These are phyloP conservation scores for Eucalyptus viminalis DNA, from an alignment of 345 rosid species.

Conservation along the genomic window DNA sequence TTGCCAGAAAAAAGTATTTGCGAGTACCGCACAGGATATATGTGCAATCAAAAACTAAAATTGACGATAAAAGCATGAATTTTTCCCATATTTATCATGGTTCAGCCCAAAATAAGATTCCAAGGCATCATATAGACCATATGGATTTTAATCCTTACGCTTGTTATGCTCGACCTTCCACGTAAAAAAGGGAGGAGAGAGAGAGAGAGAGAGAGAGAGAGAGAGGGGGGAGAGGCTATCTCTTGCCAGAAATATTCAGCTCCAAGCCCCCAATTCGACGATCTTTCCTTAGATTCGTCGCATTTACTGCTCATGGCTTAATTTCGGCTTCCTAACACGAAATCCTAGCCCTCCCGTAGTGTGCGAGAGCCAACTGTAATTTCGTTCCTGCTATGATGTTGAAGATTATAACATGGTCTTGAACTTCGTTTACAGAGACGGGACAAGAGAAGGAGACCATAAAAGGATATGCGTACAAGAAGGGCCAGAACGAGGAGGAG, in stretches of 20 bases:
- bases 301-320: not conserved
- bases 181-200: not conserved
- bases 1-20: too few species aligned
- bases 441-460: constrained; percentile 31
- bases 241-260: not conserved
- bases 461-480: constrained; percentile 29
- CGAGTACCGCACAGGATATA: too few species aligned
- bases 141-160: not conserved
- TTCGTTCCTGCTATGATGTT: not conserved
- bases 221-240: not conserved
- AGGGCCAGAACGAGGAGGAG: not conserved
- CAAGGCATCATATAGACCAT: not conserved
- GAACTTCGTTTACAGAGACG: constrained; percentile 10
- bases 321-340: not conserved
- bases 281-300: not conserved
- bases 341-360: not conserved
- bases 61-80: too few species aligned
- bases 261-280: not conserved
- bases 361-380: not conserved
- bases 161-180: not conserved
- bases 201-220: not conserved
- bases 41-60: too few species aligned
- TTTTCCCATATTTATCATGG: not conserved
- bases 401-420: not conserved
- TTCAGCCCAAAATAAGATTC: too few species aligned